Base-by-base conservation (phyloP, 805 yeast genomes). In the Diddensiella transvaalensis region DNA sequence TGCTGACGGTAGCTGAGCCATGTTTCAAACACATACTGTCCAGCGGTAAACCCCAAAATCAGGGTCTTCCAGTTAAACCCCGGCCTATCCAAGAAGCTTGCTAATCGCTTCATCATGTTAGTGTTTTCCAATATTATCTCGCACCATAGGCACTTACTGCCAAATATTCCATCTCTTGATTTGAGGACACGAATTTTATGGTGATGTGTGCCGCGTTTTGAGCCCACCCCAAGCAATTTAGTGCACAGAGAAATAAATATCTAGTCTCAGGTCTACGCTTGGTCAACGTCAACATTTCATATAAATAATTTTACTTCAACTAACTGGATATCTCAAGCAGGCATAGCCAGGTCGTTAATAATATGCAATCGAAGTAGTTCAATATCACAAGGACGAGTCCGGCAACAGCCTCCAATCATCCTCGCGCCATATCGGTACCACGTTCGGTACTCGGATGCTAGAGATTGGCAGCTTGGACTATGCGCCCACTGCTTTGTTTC, bases 1-100 rank as follows among this genome's bases (percentile, higher is more conserved):
- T 84, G 85, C 65, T 93, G 98, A 59, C 97, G 83, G 55, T 74
- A 77, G 41, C 81, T 77, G 46, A 93, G 71, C 62, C 83, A 83
- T 3, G 84, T 74, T 57, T 87, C 93, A 63, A 89, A 89, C 2
- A 75, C 66, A 60, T 77, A 88, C 62, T 88, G 85, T 26, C 85
- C 86, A 13, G 83, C 71, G 3, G 95, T 76, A 60, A 88, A 80
- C 1, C 89, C 86, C 40, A 85, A 64, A 41, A 91, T 78, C 39
- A 90, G 71, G 10, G 74, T 60, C 62, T 87, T 88, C 96, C 96
- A 93, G 52, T 88, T 77, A 59, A 87, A 77, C 13, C 75, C 73
- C 2, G 93, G 83, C 42, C 68, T 71, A 62, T 88, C 96, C 51
- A 84, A 69, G 29, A 77, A 66, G 2, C 74, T 60, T 51, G 82